phyloP scores from a whole-genome alignment of 257 asterid genomes.

The Solanum ahanhuiri region DNA sequence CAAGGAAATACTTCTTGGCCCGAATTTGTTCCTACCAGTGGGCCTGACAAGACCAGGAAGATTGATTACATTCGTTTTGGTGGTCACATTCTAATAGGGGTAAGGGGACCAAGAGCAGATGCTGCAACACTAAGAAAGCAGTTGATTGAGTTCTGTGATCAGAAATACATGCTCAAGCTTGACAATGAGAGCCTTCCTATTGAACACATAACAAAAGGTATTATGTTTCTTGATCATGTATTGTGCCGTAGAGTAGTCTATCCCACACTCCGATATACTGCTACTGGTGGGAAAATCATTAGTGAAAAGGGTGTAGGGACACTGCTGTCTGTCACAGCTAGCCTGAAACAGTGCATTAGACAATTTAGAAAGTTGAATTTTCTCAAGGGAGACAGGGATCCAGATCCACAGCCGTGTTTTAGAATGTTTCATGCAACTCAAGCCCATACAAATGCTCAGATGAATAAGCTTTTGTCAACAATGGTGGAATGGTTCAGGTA shows the following conservation, averaged over 20 bases:
- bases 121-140: slow-evolving; percentile 85
- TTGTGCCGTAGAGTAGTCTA: slow-evolving; percentile 91
- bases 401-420: slow-evolving; percentile 97
- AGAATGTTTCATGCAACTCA: slow-evolving; percentile 99
- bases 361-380: slow-evolving; percentile 75
- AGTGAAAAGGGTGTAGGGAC: slow-evolving; percentile 98
- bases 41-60: slow-evolving; percentile 92
- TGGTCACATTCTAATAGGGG: slow-evolving; percentile 89
- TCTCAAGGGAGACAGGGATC: slow-evolving; percentile 94
- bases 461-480: slow-evolving; percentile 81
- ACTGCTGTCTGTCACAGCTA: slow-evolving; percentile 82
- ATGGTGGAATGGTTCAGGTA: slow-evolving; percentile 98
- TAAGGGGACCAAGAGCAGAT: slow-evolving; percentile 95
- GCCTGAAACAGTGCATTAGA: slow-evolving; percentile 83
- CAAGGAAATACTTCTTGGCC: slow-evolving; percentile 99
- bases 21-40: slow-evolving; percentile 92
- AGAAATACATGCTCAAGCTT: slow-evolving; percentile 79
- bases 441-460: slow-evolving; percentile 96
- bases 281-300: slow-evolving; percentile 93
- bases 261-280: slow-evolving; percentile 88
- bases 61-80: slow-evolving; percentile 87
- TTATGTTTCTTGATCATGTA: slow-evolving; percentile 95
- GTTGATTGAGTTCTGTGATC: slow-evolving; percentile 79
- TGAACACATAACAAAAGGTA: slow-evolving; percentile 96
- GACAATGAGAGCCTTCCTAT: slow-evolving; percentile 88